Percentiles rank a stretch among this genome's conserved stretches.
Evolutionary conservation across 208 protist genomes (phyloP).

Genomic region (Blastocrithidia nonstop): DNA sequence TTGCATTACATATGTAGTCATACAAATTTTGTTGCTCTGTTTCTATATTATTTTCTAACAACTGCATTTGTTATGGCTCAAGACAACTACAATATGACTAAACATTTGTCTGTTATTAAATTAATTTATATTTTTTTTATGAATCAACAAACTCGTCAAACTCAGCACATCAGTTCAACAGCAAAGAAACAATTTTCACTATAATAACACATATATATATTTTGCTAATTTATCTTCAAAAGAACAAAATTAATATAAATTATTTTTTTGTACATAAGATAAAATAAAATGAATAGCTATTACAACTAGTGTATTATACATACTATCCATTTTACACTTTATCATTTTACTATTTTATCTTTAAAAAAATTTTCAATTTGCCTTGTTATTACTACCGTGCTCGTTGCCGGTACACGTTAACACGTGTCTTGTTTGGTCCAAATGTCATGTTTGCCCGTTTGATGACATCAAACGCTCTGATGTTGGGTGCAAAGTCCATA

Average conservation of each 20-base stretch:
- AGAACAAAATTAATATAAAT: no score
- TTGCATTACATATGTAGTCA: no score
- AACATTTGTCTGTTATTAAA: neutral
- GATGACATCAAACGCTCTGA: conserved; percentile 39
- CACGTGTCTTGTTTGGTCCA: conserved; percentile 29
- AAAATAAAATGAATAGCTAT: conserved; percentile 7
- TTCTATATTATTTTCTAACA: no score
- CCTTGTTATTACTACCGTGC: conserved; percentile 34
- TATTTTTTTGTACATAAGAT: conserved; percentile 3
- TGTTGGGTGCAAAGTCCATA: conserved; percentile 67
- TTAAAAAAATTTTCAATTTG: no score
- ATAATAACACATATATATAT: no score
- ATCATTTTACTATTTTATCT: no score
- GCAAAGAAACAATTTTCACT: conserved; percentile 2
- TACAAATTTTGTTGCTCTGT: no score
- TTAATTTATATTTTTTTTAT: neutral
- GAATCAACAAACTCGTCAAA: neutral
- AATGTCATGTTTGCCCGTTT: conserved; percentile 21
- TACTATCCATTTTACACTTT: no score
- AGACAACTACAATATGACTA: neutral
- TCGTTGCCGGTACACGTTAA: conserved; percentile 64
- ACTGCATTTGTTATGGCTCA: no score
- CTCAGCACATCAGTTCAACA: neutral
- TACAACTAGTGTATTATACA: neutral
- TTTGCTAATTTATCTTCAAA: no score